These are phyloP conservation scores for Microstegium vimineum DNA, from an alignment of 176 grass and related monocot species.

Conservation along the genomic window DNA sequence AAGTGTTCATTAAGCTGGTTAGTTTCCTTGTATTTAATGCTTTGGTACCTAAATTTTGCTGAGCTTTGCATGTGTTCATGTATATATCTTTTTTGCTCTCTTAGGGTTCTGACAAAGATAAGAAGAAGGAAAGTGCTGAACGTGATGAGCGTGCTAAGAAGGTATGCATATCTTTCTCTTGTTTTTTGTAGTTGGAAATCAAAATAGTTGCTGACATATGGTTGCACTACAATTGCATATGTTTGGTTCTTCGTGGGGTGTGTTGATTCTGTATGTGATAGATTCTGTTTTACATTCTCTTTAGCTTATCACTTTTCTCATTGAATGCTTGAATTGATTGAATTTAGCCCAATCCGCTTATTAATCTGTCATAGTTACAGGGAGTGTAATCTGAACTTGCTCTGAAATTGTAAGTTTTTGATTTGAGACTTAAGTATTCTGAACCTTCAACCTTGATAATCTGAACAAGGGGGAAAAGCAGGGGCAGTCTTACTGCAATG, in stretches of 20 bases:
- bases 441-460: not conserved
- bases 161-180: conserved; percentile 30
- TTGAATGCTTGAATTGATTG: not conserved
- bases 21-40: not conserved
- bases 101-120: conserved; percentile 50
- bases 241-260: not conserved
- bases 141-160: conserved; percentile 77
- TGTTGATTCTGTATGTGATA: not conserved
- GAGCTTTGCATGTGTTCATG: not conserved
- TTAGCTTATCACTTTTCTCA: not conserved
- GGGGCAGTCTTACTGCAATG: not conserved
- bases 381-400: not conserved
- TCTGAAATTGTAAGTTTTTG: not conserved
- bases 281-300: not conserved
- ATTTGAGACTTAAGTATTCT: not conserved
- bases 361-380: not conserved
- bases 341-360: not conserved
- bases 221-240: not conserved
- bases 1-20: conserved; percentile 89
- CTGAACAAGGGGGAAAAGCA: not conserved
- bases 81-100: not conserved
- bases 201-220: not conserved
- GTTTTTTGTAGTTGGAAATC: not conserved
- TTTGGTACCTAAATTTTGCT: not conserved
- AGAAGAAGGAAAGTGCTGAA: conserved; percentile 80